These are phyloP conservation scores for Xylariales sp. DNA, from an alignment of 2,329 filamentous ascomycete species.

Conservation along the genomic window DNA sequence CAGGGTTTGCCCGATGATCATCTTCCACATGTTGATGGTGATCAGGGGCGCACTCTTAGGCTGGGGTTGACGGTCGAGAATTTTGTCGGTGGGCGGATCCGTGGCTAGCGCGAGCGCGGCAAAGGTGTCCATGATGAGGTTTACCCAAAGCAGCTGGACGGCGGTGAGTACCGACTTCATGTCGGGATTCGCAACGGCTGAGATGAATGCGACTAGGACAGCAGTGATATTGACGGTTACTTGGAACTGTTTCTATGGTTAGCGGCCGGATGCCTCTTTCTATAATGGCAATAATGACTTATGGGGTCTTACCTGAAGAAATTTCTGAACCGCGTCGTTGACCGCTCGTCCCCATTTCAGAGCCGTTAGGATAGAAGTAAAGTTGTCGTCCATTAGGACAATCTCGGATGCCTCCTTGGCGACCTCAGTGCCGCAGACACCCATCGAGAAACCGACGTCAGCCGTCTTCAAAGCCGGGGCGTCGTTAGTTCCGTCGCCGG, in stretches of 20 bases:
- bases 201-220: slow-evolving; percentile 72
- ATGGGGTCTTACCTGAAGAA: slow-evolving; percentile 63
- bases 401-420: slow-evolving; percentile 77
- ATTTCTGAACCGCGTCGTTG: slow-evolving; percentile 76
- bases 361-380: slow-evolving; percentile 73
- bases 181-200: slow-evolving; percentile 66
- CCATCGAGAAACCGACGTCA: slow-evolving; percentile 77
- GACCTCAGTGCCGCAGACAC: slow-evolving; percentile 73
- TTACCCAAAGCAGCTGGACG: slow-evolving; percentile 76
- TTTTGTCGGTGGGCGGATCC: slow-evolving; percentile 67
- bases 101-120: slow-evolving; percentile 74
- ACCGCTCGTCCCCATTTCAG: slow-evolving; percentile 76
- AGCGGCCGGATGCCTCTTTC: slow-evolving; percentile 7
- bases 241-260: slow-evolving; percentile 60
- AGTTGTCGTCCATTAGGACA: slow-evolving; percentile 75
- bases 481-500: slow-evolving; percentile 75
- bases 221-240: slow-evolving; percentile 79
- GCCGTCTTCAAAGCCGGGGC: slow-evolving; percentile 73
- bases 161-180: slow-evolving; percentile 72
- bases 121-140: slow-evolving; percentile 77
- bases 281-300: not conserved
- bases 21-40: slow-evolving; percentile 76
- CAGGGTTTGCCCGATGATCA: slow-evolving; percentile 71
- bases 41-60: slow-evolving; percentile 78
- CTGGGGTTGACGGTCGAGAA: slow-evolving; percentile 65